Evolutionary conservation across 768 basidiomycete genomes (phyloP).

Genomic region (Suillus ampliporus): DNA sequence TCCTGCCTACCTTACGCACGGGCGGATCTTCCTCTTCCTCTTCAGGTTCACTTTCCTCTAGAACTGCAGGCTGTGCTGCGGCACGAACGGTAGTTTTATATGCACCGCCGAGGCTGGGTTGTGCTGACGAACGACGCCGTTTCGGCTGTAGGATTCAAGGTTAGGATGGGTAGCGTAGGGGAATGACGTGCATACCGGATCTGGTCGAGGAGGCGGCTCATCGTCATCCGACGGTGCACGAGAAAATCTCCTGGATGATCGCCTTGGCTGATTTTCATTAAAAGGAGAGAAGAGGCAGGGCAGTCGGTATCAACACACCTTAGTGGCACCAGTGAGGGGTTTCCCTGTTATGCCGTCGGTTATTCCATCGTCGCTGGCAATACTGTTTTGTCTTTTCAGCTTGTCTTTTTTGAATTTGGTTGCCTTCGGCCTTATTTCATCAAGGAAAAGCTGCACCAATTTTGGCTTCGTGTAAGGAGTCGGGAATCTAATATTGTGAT

Average conservation of each 20-base stretch:
- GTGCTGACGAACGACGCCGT: slow-evolving; percentile 79
- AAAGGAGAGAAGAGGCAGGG: slow-evolving; percentile 4
- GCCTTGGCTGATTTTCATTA: slow-evolving; percentile 41
- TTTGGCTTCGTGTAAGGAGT: slow-evolving; percentile 79
- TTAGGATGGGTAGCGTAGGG: slow-evolving; percentile 15
- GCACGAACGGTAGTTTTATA: slow-evolving; percentile 43
- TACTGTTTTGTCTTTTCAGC: slow-evolving; percentile 66
- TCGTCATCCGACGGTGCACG: slow-evolving; percentile 55
- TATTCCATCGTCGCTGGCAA: slow-evolving; percentile 84
- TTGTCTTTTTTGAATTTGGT: slow-evolving; percentile 66
- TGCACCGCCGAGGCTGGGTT: slow-evolving; percentile 65
- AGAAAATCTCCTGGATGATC: slow-evolving; percentile 71
- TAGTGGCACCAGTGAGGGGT: slow-evolving; percentile 54
- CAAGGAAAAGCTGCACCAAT: slow-evolving; percentile 77
- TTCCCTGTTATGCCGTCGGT: slow-evolving; percentile 83
- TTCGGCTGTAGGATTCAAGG: slow-evolving; percentile 58
- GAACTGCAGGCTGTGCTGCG: slow-evolving; percentile 47
- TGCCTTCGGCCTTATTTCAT: slow-evolving; percentile 69
- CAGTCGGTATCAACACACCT: slow-evolving; percentile 41
- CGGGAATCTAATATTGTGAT: slow-evolving; percentile 78
- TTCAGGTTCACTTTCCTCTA: slow-evolving; percentile 82
- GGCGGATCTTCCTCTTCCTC: slow-evolving; percentile 66
- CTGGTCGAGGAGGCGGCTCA: slow-evolving; percentile 49
- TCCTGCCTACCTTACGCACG: slow-evolving; percentile 62
- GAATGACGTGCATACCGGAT: slow-evolving; percentile 54